Conservation (phyloP, 2,329 filamentous ascomycete genomes). For the Xylariaceae sp. region DNA sequence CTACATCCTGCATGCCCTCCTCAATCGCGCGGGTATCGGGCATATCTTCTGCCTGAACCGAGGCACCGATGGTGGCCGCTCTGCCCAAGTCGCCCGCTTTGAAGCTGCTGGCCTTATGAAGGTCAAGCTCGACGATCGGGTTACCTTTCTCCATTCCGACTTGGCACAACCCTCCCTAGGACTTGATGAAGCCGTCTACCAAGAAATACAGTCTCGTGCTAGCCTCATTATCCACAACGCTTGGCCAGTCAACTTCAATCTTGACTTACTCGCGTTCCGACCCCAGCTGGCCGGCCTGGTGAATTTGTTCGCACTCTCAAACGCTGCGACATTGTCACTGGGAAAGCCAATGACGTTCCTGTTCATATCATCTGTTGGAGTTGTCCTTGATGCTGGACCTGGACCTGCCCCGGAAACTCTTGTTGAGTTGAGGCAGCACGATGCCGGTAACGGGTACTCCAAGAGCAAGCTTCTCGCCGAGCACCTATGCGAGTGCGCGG, state of each 20-base stretch:
- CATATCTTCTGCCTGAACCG: slow-evolving; percentile 30
- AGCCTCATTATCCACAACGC: slow-evolving; percentile 23
- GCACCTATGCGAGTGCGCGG: slow-evolving; percentile 22
- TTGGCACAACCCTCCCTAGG: slow-evolving; percentile 17
- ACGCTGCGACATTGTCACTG: slow-evolving; percentile 4
- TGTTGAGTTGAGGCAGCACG: slow-evolving; percentile 6
- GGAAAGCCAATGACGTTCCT: slow-evolving; percentile 10
- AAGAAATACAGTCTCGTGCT: slow-evolving; percentile 10
- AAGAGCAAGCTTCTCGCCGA: slow-evolving; percentile 29
- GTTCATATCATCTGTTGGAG: slow-evolving; percentile 23
- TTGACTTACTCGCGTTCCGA: slow-evolving; percentile 16
- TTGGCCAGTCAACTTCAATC: slow-evolving; percentile 27
- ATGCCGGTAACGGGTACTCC: slow-evolving; percentile 21
- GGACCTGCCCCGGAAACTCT: slow-evolving; percentile 17
- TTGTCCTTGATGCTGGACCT: slow-evolving; percentile 6
- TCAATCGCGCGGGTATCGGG: slow-evolving; percentile 12
- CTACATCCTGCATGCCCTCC: slow-evolving; percentile 18
- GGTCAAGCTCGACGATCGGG: slow-evolving; percentile 12
- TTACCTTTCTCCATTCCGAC: slow-evolving; percentile 21
- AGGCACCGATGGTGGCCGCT: slow-evolving; percentile 14
- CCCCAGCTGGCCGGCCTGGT: slow-evolving; percentile 21
- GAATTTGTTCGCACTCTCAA: slow-evolving; percentile 19
- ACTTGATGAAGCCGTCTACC: slow-evolving; percentile 14
- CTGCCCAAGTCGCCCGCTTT: slow-evolving; percentile 10
- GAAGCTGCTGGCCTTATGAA: not conserved